Percentiles rank a stretch among this genome's conserved stretches.
These are phyloP conservation scores for Sindora glabra DNA, from an alignment of 306 rosid species.

Conservation along the genomic window DNA sequence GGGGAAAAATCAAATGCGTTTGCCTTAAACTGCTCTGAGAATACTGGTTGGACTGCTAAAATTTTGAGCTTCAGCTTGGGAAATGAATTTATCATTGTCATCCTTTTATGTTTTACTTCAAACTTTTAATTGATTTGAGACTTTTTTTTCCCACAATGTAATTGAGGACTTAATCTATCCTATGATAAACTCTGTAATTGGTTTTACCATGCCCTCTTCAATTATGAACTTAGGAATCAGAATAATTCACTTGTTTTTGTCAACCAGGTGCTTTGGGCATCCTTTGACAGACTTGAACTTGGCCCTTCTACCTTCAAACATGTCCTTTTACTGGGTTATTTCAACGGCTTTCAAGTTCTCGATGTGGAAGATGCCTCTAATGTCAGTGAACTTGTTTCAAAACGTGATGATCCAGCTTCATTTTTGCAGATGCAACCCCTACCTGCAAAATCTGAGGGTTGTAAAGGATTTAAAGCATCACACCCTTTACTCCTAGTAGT, in stretches of 20 bases:
- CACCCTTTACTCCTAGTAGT: slow-evolving; percentile 94
- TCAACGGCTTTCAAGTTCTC: slow-evolving; percentile 94
- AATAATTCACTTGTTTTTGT: background rate
- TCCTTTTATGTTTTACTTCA: too few species aligned
- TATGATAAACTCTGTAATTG: background rate
- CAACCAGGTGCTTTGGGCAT: slow-evolving; percentile 85
- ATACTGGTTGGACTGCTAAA: too few species aligned
- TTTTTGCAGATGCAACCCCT: slow-evolving; percentile 87
- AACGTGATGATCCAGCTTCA: slow-evolving; percentile 88
- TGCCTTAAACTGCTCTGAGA: too few species aligned
- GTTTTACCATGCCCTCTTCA: background rate
- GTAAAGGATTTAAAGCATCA: slow-evolving; percentile 70
- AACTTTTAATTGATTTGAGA: slow-evolving; percentile 1
- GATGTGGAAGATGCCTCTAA: slow-evolving; percentile 81
- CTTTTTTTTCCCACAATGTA: background rate
- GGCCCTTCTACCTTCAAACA: slow-evolving; percentile 47
- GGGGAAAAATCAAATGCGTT: too few species aligned
- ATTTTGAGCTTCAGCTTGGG: background rate
- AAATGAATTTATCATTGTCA: background rate
- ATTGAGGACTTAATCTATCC: slow-evolving; percentile 2
- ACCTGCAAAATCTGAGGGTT: slow-evolving; percentile 48
- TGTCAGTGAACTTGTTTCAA: slow-evolving; percentile 74
- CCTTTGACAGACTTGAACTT: slow-evolving; percentile 74
- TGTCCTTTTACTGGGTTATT: slow-evolving; percentile 80
- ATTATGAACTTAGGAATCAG: background rate